Evolutionary conservation across 495 filamentous ascomycete genomes (phyloP).

Genomic region (Letharia columbiana): DNA sequence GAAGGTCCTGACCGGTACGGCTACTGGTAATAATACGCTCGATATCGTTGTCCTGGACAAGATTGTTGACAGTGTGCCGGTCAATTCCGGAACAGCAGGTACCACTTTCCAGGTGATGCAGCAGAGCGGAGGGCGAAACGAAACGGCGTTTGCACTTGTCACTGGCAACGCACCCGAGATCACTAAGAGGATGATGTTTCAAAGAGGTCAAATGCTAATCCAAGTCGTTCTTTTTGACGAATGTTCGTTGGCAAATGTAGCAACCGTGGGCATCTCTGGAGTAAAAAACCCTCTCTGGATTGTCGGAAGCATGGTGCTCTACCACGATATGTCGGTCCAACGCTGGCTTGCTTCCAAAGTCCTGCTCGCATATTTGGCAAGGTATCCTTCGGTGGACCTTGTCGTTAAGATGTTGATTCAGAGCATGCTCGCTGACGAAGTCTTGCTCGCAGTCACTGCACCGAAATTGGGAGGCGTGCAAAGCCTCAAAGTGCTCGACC

Average conservation of each 20-base stretch:
- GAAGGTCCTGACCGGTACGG: not conserved
- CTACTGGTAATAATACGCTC: conserved; percentile 10
- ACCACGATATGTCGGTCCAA: conserved; percentile 15
- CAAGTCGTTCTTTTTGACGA: conserved; percentile 19
- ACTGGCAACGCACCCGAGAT: conserved; percentile 22
- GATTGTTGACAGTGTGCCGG: conserved; percentile 10
- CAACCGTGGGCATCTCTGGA: conserved; percentile 9
- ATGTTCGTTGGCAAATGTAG: conserved; percentile 22
- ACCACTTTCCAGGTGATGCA: conserved; percentile 26
- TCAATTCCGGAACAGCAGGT: conserved; percentile 19
- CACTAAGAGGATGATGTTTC: conserved; percentile 20
- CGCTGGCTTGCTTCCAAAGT: conserved; percentile 18
- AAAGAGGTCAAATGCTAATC: conserved; percentile 16
- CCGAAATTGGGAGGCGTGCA: conserved; percentile 18
- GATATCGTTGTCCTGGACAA: conserved; percentile 16
- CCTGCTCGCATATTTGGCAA: conserved; percentile 19
- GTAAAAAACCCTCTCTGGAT: not conserved
- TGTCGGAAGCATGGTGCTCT: not conserved
- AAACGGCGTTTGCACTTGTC: conserved; percentile 19
- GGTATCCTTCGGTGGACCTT: conserved; percentile 14
- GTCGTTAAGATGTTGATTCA: conserved; percentile 19
- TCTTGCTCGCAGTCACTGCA: conserved; percentile 22
- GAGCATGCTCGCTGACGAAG: conserved; percentile 12
- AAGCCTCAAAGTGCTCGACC: not conserved
- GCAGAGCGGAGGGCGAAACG: conserved; percentile 18